Conservation (phyloP, 768 basidiomycete genomes). For the Boletus patriciae region DNA sequence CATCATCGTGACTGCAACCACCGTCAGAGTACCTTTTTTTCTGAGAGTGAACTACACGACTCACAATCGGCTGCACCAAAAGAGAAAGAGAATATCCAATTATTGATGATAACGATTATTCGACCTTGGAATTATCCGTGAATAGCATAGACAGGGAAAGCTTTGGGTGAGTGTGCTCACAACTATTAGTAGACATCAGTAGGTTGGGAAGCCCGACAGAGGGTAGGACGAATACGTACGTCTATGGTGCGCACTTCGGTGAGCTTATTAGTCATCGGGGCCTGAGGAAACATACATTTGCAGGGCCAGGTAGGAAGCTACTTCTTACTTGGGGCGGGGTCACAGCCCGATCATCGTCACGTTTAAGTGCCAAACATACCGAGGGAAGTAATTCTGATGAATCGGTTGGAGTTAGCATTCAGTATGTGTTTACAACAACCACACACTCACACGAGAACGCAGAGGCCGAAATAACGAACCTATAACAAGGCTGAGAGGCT, state of each 20-base stretch:
- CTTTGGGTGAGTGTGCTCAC: too few relatives aligned
- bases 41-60: not conserved
- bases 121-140: too few relatives aligned
- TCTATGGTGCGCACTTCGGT: too few relatives aligned
- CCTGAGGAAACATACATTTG: too few relatives aligned
- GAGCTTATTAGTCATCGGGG: too few relatives aligned
- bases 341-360: not conserved
- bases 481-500: not conserved
- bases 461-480: slow-evolving; percentile 11
- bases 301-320: too few relatives aligned
- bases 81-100: too few relatives aligned
- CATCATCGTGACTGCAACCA: not conserved
- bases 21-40: not conserved
- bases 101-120: too few relatives aligned
- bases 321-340: not conserved
- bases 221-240: too few relatives aligned
- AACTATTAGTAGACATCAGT: too few relatives aligned
- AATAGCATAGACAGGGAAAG: too few relatives aligned
- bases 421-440: not conserved
- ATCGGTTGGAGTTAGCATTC: not conserved
- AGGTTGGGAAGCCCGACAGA: too few relatives aligned
- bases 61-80: not conserved
- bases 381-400: not conserved
- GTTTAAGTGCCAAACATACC: not conserved
- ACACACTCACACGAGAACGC: not conserved